These are phyloP conservation scores for Aspergillus diversus DNA, from an alignment of 495 filamentous ascomycete species.

Conservation along the genomic window DNA sequence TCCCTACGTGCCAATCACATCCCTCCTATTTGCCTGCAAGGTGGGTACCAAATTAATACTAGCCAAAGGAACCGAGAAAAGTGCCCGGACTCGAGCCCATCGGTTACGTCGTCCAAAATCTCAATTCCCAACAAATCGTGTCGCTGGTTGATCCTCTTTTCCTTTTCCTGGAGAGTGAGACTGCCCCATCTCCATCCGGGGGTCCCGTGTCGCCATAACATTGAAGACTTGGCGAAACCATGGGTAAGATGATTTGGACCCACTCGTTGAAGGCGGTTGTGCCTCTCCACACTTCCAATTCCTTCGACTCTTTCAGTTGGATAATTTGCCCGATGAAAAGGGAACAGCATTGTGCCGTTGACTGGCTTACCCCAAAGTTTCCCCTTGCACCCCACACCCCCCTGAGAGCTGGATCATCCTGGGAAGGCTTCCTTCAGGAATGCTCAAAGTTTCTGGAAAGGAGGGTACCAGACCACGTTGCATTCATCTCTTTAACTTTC, in stretches of 20 bases:
- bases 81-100: background rate
- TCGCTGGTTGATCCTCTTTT: background rate
- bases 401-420: constrained; percentile 17
- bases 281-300: background rate
- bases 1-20: constrained; percentile 18
- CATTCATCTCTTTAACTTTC: constrained; percentile 14
- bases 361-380: constrained; percentile 21
- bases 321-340: constrained; percentile 1
- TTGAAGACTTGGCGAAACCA: constrained; percentile 23
- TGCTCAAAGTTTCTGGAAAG: constrained; percentile 16
- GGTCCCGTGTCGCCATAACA: background rate
- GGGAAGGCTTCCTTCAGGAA: constrained; percentile 5
- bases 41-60: constrained; percentile 10
- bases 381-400: background rate
- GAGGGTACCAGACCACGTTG: constrained; percentile 15
- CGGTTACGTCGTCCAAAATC: background rate
- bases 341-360: background rate
- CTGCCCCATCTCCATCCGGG: constrained; percentile 2
- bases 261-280: background rate
- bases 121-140: constrained; percentile 4
- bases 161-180: background rate
- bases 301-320: constrained; percentile 8
- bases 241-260: constrained; percentile 15
- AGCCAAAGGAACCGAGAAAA: background rate
- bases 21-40: constrained; percentile 10